A percentile compares a stretch with the other conserved stretches of the same genome.
These are phyloP conservation scores for Suhomyces kilbournensis DNA, from an alignment of 805 yeast species.

Conservation along the genomic window DNA sequence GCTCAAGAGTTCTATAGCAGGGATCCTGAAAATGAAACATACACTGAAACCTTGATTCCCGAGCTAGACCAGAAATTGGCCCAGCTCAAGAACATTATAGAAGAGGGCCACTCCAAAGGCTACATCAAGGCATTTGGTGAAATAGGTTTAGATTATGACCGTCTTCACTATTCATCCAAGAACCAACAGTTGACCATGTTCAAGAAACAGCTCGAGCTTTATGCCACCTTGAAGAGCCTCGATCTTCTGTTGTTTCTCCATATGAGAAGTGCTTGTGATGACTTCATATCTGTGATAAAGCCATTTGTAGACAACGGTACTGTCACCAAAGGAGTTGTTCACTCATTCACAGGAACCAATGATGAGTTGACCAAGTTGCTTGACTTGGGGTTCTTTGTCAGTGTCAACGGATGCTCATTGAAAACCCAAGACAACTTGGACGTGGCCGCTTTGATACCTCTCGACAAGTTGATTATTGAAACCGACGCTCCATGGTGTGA, in stretches of 20 bases:
- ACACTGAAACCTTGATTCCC: conserved; percentile 34
- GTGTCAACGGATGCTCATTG: conserved; percentile 92
- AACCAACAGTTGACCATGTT: conserved; percentile 69
- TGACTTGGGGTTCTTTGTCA: conserved; percentile 61
- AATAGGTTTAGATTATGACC: conserved; percentile 91
- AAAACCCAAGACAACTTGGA: conserved; percentile 70
- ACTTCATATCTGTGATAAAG: conserved; percentile 60
- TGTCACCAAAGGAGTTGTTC: conserved; percentile 61
- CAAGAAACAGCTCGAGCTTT: conserved; percentile 66
- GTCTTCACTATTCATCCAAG: conserved; percentile 71
- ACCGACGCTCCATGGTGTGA: conserved; percentile 99
- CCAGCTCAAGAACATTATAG: conserved; percentile 48
- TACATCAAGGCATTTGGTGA: conserved; percentile 86
- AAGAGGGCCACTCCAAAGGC: conserved; percentile 46
- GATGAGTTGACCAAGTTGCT: conserved; percentile 61
- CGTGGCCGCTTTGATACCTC: conserved; percentile 67
- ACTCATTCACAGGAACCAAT: conserved; percentile 85
- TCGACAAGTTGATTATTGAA: conserved; percentile 71
- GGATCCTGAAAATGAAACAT: conserved; percentile 12
- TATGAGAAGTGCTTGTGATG: conserved; percentile 82
- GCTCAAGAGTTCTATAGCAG: conserved; percentile 37
- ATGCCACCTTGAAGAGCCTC: conserved; percentile 38
- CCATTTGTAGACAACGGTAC: conserved; percentile 56
- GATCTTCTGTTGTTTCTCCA: conserved; percentile 82
- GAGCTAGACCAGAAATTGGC: conserved; percentile 43